A percentile compares a stretch with the other conserved stretches of the same genome.
Conservation (phyloP, 208 protist species). For the Trypanosoma avium region DNA sequence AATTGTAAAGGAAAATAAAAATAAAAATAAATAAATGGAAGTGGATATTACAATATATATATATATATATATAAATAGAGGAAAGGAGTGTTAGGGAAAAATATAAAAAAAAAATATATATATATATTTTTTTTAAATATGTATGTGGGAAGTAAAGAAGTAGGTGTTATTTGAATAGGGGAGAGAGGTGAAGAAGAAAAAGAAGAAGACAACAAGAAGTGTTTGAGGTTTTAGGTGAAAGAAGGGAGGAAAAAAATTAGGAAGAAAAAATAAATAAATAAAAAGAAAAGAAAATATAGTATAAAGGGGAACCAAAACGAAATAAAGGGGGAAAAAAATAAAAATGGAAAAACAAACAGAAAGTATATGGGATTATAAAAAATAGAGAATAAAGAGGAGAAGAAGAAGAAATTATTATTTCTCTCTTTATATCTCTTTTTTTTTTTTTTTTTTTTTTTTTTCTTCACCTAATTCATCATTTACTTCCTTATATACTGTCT, state of each 20-base stretch:
- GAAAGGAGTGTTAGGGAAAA: too few species aligned
- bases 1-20: constrained; percentile 3
- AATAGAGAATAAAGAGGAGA: not conserved
- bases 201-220: too few species aligned
- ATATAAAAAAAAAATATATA: too few species aligned
- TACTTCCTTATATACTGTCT: constrained; percentile 3
- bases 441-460: constrained; percentile 10
- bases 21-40: not conserved
- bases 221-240: too few species aligned
- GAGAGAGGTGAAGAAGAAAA: too few species aligned
- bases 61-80: too few species aligned
- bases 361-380: not conserved
- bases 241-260: not conserved
- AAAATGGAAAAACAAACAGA: not conserved
- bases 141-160: too few species aligned
- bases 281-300: not conserved
- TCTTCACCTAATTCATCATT: not conserved
- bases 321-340: constrained; percentile 4
- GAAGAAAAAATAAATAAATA: constrained; percentile 12
- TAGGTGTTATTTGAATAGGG: too few species aligned
- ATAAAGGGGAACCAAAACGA: not conserved
- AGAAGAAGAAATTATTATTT: constrained; percentile 6
- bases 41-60: too few species aligned
- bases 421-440: constrained; percentile 16
- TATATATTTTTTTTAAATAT: too few species aligned